phyloP scores from a whole-genome alignment of 768 basidiomycete species.

The Phanerochaete carnosa region DNA sequence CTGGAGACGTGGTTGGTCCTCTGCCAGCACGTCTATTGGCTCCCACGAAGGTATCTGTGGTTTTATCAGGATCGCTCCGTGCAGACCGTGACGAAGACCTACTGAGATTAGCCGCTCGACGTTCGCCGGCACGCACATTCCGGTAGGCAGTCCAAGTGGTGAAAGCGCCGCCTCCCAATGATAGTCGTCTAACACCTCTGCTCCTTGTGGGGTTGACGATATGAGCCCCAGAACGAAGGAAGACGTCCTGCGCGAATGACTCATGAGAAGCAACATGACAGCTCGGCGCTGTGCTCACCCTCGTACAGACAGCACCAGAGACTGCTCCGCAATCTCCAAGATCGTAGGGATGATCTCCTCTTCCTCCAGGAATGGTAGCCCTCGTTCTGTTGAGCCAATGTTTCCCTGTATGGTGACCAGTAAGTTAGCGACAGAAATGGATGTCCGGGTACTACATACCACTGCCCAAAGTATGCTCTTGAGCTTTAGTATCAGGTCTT shows the following conservation, averaged over 20 bases:
- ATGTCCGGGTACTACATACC: slow-evolving; percentile 48
- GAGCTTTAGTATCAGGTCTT: slow-evolving; percentile 80
- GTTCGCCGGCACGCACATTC: slow-evolving; percentile 87
- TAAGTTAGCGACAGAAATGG: neutral
- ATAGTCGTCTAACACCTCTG: slow-evolving; percentile 90
- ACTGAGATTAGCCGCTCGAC: slow-evolving; percentile 79
- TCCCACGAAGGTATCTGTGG: slow-evolving; percentile 72
- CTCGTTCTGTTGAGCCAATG: slow-evolving; percentile 86
- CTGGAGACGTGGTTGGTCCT: slow-evolving; percentile 45
- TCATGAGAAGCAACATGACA: neutral
- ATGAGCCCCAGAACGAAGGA: slow-evolving; percentile 94
- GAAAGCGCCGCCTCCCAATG: slow-evolving; percentile 91
- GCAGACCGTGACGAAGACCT: slow-evolving; percentile 24
- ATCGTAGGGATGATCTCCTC: slow-evolving; percentile 91
- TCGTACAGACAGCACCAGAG: slow-evolving; percentile 84
- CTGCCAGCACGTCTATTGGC: slow-evolving; percentile 27
- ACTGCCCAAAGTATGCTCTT: slow-evolving; percentile 98
- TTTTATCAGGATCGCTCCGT: neutral
- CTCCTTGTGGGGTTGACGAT: slow-evolving; percentile 87
- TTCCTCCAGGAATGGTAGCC: slow-evolving; percentile 92
- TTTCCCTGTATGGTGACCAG: slow-evolving; percentile 62
- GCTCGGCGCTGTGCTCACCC: slow-evolving; percentile 54
- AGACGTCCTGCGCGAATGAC: slow-evolving; percentile 68
- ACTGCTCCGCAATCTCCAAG: slow-evolving; percentile 87
- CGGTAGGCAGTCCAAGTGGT: slow-evolving; percentile 83